Base-by-base conservation (phyloP, 805 yeast genomes). In the Hyphopichia homilentoma region DNA sequence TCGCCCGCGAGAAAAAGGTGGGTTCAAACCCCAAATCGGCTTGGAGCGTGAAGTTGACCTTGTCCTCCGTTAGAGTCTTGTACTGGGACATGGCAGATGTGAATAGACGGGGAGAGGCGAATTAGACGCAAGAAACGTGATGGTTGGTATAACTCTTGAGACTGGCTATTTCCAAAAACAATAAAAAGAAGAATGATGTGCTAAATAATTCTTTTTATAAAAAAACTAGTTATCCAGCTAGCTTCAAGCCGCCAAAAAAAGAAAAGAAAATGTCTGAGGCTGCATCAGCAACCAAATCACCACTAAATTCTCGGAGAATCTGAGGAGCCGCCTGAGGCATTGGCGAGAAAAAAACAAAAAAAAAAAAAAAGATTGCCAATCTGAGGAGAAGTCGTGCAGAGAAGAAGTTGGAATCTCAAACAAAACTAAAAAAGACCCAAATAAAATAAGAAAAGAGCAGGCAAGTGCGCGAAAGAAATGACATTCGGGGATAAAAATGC, bases 1-100 rank as follows among this genome's bases (percentile, higher is more conserved):
- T n/a, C n/a, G n/a, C n/a, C n/a, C n/a, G n/a, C n/a, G n/a, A n/a
- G n/a, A n/a, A n/a, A n/a, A n/a, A n/a, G n/a, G n/a, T n/a, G n/a
- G n/a, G n/a, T n/a, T n/a, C n/a, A n/a, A n/a, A n/a, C n/a, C n/a
- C n/a, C n/a, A n/a, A n/a, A n/a, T n/a, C n/a, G n/a, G n/a, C n/a
- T 27, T 24, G 22, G 8, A 40, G 30, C 12, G 45, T 38, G 17
- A 40, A 35, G 15, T 35, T 38, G 7, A 40, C 18, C 21, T 28
- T 35, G 20, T 40, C 45, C 12, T 42, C 25, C 17, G 40, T 38
- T 22, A 40, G 27, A 3, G 42, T 35, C 16, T 33, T 33, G 24
- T 36, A 39, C 30, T 21, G 11, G 6, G 30, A 27, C 30, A 27
- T 27, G 21, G 18, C 12, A 8, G 12, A 13, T 17, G 4, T 17